phyloP scores from a whole-genome alignment of 345 rosid species.

The Gossypium arboreum region DNA sequence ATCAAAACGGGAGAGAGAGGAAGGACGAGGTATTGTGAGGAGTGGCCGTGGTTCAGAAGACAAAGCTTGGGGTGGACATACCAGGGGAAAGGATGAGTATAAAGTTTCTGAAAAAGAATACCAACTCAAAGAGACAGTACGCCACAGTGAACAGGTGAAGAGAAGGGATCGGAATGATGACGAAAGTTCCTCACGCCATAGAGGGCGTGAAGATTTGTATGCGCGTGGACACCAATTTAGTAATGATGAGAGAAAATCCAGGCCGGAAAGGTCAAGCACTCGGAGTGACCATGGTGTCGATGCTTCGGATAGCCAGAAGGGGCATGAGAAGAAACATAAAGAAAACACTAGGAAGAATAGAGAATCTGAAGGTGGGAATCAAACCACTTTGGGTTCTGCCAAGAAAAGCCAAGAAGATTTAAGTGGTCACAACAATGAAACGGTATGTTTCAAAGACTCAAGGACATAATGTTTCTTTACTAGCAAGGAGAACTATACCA shows the following conservation, averaged over 20 bases:
- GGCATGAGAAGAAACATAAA: slow-evolving; percentile 61
- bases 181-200: slow-evolving; percentile 49
- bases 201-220: slow-evolving; percentile 62
- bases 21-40: slow-evolving; percentile 47
- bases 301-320: slow-evolving; percentile 54
- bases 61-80: slow-evolving; percentile 49
- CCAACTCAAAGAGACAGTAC: slow-evolving; percentile 51
- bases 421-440: slow-evolving; percentile 52
- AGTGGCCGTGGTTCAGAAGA: slow-evolving; percentile 71
- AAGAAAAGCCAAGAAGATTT: slow-evolving; percentile 67
- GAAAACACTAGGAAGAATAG: slow-evolving; percentile 61
- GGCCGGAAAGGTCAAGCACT: slow-evolving; percentile 62
- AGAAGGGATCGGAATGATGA: slow-evolving; percentile 65
- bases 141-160: slow-evolving; percentile 63
- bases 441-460: slow-evolving; percentile 58
- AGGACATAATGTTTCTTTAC: slow-evolving; percentile 21
- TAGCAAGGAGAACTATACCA: neutral
- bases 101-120: slow-evolving; percentile 66
- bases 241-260: slow-evolving; percentile 62
- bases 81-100: slow-evolving; percentile 59
- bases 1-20: slow-evolving; percentile 68
- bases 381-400: slow-evolving; percentile 32
- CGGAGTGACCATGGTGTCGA: slow-evolving; percentile 49
- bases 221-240: slow-evolving; percentile 45
- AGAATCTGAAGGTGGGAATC: slow-evolving; percentile 61